Percentiles rank a stretch among this genome's conserved stretches.
Conservation (phyloP, 306 rosid genomes). For the Quercus agrifolia region DNA sequence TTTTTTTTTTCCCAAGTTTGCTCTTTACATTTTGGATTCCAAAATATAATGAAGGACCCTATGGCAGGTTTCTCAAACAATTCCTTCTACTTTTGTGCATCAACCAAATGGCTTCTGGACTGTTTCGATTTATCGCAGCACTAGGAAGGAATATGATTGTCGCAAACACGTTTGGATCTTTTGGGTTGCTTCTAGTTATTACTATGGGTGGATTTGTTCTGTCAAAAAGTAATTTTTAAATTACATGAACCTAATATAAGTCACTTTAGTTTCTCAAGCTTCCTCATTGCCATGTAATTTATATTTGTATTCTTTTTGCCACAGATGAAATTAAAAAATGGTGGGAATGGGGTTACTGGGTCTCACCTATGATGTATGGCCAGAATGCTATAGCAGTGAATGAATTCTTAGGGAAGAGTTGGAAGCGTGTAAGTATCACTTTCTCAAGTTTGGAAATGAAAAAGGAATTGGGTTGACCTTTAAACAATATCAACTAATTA, state of each 20-base stretch:
- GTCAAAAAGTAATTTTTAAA: slow-evolving; percentile 6
- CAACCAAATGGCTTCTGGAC: slow-evolving; percentile 83
- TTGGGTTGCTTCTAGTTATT: too few relatives aligned
- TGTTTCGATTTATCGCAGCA: slow-evolving; percentile 73
- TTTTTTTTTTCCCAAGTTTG: too few relatives aligned
- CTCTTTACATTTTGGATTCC: neutral
- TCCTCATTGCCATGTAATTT: too few relatives aligned
- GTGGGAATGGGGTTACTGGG: slow-evolving; percentile 78
- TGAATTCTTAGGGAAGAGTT: slow-evolving; percentile 79
- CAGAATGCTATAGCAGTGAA: slow-evolving; percentile 84
- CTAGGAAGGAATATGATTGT: slow-evolving; percentile 68
- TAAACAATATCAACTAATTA: neutral
- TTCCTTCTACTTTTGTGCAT: slow-evolving; percentile 58
- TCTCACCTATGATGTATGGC: slow-evolving; percentile 78
- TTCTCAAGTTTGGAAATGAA: neutral
- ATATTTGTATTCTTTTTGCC: slow-evolving; percentile 9
- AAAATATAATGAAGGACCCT: slow-evolving; percentile 5
- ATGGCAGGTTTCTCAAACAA: slow-evolving; percentile 78
- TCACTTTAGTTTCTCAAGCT: too few relatives aligned
- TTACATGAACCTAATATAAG: neutral
- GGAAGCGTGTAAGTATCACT: slow-evolving; percentile 45
- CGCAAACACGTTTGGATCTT: slow-evolving; percentile 68
- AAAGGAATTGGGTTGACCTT: too few relatives aligned
- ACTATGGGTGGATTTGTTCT: too few relatives aligned
- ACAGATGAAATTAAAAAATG: slow-evolving; percentile 71